phyloP scores from a whole-genome alignment of 2,329 filamentous ascomycete genomes.

The Fusarium devonianum region DNA sequence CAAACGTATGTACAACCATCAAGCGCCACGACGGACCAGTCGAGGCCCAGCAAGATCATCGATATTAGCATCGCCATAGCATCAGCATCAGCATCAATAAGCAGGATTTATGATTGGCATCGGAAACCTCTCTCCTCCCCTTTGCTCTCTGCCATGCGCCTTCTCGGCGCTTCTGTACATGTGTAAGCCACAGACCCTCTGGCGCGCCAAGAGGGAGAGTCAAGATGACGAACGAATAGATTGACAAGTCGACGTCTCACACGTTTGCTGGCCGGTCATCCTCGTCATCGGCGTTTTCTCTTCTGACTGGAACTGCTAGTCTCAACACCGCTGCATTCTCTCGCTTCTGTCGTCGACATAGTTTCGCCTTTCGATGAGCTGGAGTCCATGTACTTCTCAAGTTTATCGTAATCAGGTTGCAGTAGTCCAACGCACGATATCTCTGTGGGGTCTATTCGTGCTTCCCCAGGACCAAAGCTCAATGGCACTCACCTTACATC shows the following conservation, averaged over 20 bases:
- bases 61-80: constrained; percentile 5
- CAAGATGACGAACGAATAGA: not conserved
- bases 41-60: constrained; percentile 1
- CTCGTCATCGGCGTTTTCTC: constrained; percentile 25
- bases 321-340: constrained; percentile 11
- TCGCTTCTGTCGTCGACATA: not conserved
- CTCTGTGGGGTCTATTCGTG: constrained; percentile 18
- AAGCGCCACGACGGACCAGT: not conserved
- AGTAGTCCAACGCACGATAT: too few relatives aligned
- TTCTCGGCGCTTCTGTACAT: not conserved
- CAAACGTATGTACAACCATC: not conserved
- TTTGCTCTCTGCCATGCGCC: not conserved
- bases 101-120: constrained; percentile 14
- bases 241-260: not conserved
- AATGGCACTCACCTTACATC: constrained; percentile 31
- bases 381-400: too few relatives aligned
- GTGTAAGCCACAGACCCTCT: constrained; percentile 2
- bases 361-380: not conserved
- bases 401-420: too few relatives aligned
- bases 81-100: constrained; percentile 12
- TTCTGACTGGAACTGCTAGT: constrained; percentile 14
- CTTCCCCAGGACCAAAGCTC: constrained; percentile 9
- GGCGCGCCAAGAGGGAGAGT: constrained; percentile 1
- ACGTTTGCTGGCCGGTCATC: constrained; percentile 10
- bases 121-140: constrained; percentile 4